Evolutionary conservation across 1,139 yeast genomes (phyloP), one percentile per base, ranked within the genome.

Genomic region (Suhomyces panamericanus): DNA sequence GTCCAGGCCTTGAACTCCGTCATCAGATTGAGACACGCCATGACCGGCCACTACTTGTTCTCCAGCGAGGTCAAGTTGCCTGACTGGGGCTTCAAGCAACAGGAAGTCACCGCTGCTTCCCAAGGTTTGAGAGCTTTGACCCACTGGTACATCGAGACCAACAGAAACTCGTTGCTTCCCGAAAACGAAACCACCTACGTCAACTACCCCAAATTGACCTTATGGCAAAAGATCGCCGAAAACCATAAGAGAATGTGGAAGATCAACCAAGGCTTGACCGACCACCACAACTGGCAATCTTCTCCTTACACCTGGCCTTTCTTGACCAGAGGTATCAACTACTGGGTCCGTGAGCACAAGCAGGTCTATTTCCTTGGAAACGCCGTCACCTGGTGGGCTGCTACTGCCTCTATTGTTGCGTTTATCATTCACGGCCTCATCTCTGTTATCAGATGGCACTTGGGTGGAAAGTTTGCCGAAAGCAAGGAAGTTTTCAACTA

Each of bases 21-120:
- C 48, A 87, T 95, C 76, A 80, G 95, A 68, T 78, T 95, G 54
- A 83, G 81, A 64, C 99, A 95, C 63, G 90, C 95, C 41, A 81
- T 87, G 84, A 78, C 93, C 32, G 96, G 96, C 42, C 83, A 96
- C 68, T 85, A 86, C 60, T 74, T 95, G 58, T 93, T 91, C 67
- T 88, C 98, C 24, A 90, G 88, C 62, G 83, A 80, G 51, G 85
- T 81, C 42, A 88, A 87, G 66, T 80, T 93, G 55, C 99, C 99
- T 47, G 85, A 83, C 47, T 93, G 98, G 97, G 99, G 93, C 3
- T 90, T 86, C 59, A 95, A 86, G 56, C 99, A 95, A 70, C 97
- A 89, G 67, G 99, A 93, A 72, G 99, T 95, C 40, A 84, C 96
- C 10, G 81, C 96, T 67, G 95, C 97, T 41, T 73, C 81, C 41